A percentile compares a stretch with the other conserved stretches of the same genome.
phyloP scores from a whole-genome alignment of 768 basidiomycete species.

The Agaricus subrufescens region DNA sequence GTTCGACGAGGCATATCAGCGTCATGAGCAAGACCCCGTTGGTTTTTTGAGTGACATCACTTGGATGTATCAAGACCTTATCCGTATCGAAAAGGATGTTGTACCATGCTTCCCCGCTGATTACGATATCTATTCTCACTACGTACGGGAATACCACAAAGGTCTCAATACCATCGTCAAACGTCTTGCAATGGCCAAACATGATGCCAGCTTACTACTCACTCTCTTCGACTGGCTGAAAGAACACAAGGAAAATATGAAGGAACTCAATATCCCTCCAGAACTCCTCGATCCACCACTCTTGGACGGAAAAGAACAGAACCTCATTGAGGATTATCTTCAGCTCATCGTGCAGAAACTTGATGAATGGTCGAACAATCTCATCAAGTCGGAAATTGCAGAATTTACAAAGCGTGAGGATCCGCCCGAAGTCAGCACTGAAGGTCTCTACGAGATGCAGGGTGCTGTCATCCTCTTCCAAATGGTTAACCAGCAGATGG shows the following conservation, averaged over 20 bases:
- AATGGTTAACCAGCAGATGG: slow-evolving; percentile 96
- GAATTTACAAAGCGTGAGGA: slow-evolving; percentile 81
- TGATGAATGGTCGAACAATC: slow-evolving; percentile 93
- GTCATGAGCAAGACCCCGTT: slow-evolving; percentile 58
- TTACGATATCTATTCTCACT: slow-evolving; percentile 84
- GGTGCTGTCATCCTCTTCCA: slow-evolving; percentile 95
- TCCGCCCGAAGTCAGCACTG: slow-evolving; percentile 85
- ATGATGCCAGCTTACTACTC: slow-evolving; percentile 86
- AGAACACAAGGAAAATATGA: slow-evolving; percentile 93
- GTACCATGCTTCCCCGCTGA: slow-evolving; percentile 88
- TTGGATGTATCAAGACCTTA: slow-evolving; percentile 95
- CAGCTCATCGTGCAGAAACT: slow-evolving; percentile 90
- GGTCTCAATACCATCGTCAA: slow-evolving; percentile 72
- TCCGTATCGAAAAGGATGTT: slow-evolving; percentile 87
- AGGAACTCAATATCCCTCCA: slow-evolving; percentile 79
- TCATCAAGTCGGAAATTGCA: slow-evolving; percentile 85
- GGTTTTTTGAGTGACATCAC: slow-evolving; percentile 72
- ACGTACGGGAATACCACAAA: slow-evolving; percentile 87
- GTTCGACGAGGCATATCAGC: slow-evolving; percentile 64
- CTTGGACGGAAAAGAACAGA: slow-evolving; percentile 93
- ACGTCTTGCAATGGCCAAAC: slow-evolving; percentile 62
- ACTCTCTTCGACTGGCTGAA: slow-evolving; percentile 91
- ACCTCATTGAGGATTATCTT: slow-evolving; percentile 92
- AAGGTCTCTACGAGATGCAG: slow-evolving; percentile 87
- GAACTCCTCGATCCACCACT: slow-evolving; percentile 85